A percentile compares a stretch with the other conserved stretches of the same genome.
phyloP scores from a whole-genome alignment of 768 basidiomycete genomes.

The Xanthoconium stramineum region DNA sequence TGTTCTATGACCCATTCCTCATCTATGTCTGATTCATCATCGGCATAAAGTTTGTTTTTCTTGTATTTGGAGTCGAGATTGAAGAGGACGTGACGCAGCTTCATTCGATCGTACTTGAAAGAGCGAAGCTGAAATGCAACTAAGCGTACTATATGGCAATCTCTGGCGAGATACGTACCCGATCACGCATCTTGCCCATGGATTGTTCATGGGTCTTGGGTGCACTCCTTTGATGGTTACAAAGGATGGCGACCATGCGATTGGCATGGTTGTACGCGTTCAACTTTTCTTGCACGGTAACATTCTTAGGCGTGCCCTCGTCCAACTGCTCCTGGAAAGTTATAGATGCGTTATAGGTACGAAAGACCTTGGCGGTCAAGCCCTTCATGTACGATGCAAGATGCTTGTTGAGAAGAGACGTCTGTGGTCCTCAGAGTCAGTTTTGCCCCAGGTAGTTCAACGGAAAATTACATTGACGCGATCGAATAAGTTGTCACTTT shows the following conservation, averaged over 20 bases:
- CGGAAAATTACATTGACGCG: constrained; percentile 69
- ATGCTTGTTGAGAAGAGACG: constrained; percentile 85
- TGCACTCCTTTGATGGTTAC: constrained; percentile 96
- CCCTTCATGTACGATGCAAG: constrained; percentile 94
- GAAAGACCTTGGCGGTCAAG: constrained; percentile 98
- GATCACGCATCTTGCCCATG: constrained; percentile 92
- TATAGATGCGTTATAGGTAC: constrained; percentile 98
- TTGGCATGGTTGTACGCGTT: constrained; percentile 98
- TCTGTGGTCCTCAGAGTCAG: constrained; percentile 45
- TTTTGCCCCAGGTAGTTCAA: neutral
- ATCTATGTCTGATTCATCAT: constrained; percentile 91
- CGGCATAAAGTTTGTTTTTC: constrained; percentile 73
- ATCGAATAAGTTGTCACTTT: constrained; percentile 89
- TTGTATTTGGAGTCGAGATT: constrained; percentile 72
- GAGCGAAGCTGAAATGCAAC: constrained; percentile 61
- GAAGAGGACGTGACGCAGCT: constrained; percentile 87
- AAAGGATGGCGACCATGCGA: constrained; percentile 93
- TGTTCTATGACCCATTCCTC: constrained; percentile 84
- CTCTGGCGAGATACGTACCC: constrained; percentile 47
- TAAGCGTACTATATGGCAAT: constrained; percentile 1
- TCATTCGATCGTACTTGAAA: constrained; percentile 97
- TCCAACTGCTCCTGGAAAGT: constrained; percentile 93
- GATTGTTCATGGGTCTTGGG: constrained; percentile 91
- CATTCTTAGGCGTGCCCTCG: constrained; percentile 61
- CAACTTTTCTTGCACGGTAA: constrained; percentile 90